Evolutionary conservation across 345 rosid genomes (phyloP).

Genomic region (Melaleuca alternifolia): DNA sequence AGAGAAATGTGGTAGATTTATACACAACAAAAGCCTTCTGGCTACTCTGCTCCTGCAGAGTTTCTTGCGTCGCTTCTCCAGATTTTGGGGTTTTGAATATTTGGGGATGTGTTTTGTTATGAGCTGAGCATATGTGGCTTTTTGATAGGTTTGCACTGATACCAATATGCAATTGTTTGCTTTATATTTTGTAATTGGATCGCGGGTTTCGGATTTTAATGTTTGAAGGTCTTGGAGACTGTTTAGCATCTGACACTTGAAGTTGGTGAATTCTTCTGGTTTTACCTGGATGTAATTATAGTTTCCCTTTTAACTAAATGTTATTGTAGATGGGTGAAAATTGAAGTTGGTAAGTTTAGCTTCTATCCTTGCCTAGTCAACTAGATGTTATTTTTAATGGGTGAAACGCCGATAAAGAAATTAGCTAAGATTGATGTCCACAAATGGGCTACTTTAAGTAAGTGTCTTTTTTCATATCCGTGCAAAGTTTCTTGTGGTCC

Average conservation of each 20-base stretch:
- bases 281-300: background rate
- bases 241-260: background rate
- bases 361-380: background rate
- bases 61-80: background rate
- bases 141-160: background rate
- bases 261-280: background rate
- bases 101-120: background rate
- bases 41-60: background rate
- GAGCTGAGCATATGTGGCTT: background rate
- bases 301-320: background rate
- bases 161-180: background rate
- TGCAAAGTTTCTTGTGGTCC: background rate
- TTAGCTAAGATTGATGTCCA: background rate
- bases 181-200: background rate
- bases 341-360: background rate
- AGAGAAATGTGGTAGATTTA: background rate
- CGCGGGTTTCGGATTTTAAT: background rate
- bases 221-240: background rate
- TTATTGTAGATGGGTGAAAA: background rate
- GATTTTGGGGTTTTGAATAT: background rate
- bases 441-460: background rate
- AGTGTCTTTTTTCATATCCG: background rate
- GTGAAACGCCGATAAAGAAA: background rate
- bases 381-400: background rate
- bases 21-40: background rate